Percentiles rank a stretch among this genome's conserved stretches.
Conservation (phyloP, 2,329 filamentous ascomycete species). For the Ophiostoma sp. region DNA sequence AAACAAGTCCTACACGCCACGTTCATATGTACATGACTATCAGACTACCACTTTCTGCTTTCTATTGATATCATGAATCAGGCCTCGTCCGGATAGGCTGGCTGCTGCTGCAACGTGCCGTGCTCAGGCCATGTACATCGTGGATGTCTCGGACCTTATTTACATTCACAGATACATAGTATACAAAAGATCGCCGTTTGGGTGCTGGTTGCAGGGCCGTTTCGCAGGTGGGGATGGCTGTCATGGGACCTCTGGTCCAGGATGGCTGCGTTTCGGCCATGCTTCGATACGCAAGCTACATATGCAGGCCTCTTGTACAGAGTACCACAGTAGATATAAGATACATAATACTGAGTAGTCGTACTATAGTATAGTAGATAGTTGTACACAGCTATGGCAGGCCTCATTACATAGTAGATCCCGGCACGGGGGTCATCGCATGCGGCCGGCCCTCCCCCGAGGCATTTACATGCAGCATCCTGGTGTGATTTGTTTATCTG, state of each 20-base stretch:
- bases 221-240: slow-evolving; percentile 4
- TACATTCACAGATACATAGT: neutral
- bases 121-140: neutral
- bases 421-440: slow-evolving; percentile 7
- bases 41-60: neutral
- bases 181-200: neutral
- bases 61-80: neutral
- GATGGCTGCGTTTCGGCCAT: slow-evolving; percentile 2
- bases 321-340: neutral
- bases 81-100: neutral
- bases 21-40: neutral
- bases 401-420: neutral
- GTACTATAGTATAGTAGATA: neutral
- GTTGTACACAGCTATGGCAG: neutral
- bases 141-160: neutral
- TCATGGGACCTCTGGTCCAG: slow-evolving; percentile 5
- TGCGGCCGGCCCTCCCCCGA: neutral
- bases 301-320: neutral
- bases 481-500: neutral
- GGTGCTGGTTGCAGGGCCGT: neutral
- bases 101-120: neutral
- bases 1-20: neutral
- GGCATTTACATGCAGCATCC: slow-evolving; percentile 1
- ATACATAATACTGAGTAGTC: no score
- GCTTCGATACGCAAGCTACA: slow-evolving; percentile 9